Percentiles rank a stretch among this genome's conserved stretches.
Evolutionary conservation across 179 eudicot species (phyloP).

Genomic region (Heliamphora pulchella): DNA sequence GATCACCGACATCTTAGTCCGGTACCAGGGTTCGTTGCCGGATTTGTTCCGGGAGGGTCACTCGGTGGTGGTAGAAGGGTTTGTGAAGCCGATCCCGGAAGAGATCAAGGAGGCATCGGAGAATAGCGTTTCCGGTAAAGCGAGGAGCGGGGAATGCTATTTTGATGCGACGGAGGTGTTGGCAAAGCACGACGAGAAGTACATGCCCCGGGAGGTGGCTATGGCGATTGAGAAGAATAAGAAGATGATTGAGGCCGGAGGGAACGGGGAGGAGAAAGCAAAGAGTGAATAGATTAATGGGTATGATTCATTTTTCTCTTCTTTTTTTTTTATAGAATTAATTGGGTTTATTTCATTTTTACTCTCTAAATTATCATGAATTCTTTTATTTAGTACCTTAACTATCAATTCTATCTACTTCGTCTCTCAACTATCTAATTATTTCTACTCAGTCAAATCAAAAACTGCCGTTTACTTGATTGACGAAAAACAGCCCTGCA

Average conservation of each 20-base stretch:
- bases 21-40: slow-evolving; percentile 83
- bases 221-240: slow-evolving; percentile 79
- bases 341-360: too few relatives aligned
- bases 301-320: background rate
- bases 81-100: slow-evolving; percentile 61
- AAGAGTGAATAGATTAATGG: slow-evolving; percentile 3
- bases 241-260: slow-evolving; percentile 50
- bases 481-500: too few relatives aligned
- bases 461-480: too few relatives aligned
- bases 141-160: slow-evolving; percentile 59
- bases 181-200: slow-evolving; percentile 98
- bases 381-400: too few relatives aligned
- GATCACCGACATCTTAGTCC: slow-evolving; percentile 67
- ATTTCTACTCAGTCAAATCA: too few relatives aligned
- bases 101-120: slow-evolving; percentile 33
- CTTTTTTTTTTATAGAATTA: background rate
- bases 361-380: too few relatives aligned
- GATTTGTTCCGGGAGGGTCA: slow-evolving; percentile 93
- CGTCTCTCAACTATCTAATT: too few relatives aligned
- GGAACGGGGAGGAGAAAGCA: slow-evolving; percentile 24
- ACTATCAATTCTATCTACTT: too few relatives aligned
- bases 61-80: slow-evolving; percentile 93
- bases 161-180: slow-evolving; percentile 77
- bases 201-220: slow-evolving; percentile 94
- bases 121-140: slow-evolving; percentile 56